Percentiles rank a stretch among this genome's conserved stretches.
Conservation (phyloP, 805 yeast species). For the Candida sithepensis region DNA sequence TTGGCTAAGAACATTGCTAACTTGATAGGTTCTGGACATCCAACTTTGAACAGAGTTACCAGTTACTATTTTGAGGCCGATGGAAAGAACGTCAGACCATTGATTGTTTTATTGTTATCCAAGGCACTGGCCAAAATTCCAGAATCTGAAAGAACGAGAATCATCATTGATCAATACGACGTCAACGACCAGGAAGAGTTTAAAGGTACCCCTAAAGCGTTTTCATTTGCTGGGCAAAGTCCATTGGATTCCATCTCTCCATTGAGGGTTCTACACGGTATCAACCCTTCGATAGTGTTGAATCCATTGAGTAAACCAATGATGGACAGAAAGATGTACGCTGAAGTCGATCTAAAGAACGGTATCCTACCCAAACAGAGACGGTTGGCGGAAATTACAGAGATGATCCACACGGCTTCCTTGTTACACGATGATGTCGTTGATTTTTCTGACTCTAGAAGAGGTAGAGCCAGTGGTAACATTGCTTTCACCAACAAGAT, state of each 20-base stretch:
- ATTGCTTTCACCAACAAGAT: slow-evolving; percentile 92
- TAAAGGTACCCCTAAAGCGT: slow-evolving; percentile 50
- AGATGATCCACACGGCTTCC: slow-evolving; percentile 97
- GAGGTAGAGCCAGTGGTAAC: slow-evolving; percentile 91
- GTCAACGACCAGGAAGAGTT: slow-evolving; percentile 64
- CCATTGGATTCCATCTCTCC: slow-evolving; percentile 72
- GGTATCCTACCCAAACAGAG: slow-evolving; percentile 95
- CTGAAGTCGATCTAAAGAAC: slow-evolving; percentile 47
- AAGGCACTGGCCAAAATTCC: slow-evolving; percentile 82
- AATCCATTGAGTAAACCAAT: slow-evolving; percentile 84
- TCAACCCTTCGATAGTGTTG: slow-evolving; percentile 76
- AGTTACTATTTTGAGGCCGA: slow-evolving; percentile 93
- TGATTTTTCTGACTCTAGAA: slow-evolving; percentile 80
- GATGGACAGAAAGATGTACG: slow-evolving; percentile 57
- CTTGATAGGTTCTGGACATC: slow-evolving; percentile 90
- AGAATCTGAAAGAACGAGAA: slow-evolving; percentile 56
- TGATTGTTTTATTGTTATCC: slow-evolving; percentile 78
- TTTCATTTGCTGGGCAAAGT: slow-evolving; percentile 57
- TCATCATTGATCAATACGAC: slow-evolving; percentile 58
- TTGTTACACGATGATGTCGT: slow-evolving; percentile 95
- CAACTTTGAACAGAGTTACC: slow-evolving; percentile 87
- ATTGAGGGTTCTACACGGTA: slow-evolving; percentile 78
- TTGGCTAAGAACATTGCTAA: slow-evolving; percentile 83
- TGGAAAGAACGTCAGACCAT: slow-evolving; percentile 92
- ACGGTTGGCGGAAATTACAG: slow-evolving; percentile 93